These are phyloP conservation scores for Geosmithia putterillii DNA, from an alignment of 2,329 filamentous ascomycete species.

Conservation along the genomic window DNA sequence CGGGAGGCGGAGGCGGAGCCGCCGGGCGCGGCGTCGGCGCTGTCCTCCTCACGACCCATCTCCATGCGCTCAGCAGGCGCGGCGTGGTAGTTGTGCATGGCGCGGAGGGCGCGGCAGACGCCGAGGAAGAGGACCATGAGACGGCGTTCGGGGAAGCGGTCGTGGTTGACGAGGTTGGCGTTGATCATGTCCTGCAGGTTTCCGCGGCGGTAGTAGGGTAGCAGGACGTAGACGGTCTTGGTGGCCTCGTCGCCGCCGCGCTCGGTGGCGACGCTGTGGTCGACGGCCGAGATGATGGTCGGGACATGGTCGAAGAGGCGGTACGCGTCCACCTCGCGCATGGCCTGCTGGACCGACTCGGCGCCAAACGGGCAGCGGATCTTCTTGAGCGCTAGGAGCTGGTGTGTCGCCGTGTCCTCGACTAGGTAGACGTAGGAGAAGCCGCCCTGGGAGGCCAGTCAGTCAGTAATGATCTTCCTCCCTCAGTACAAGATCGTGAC, in stretches of 20 bases:
- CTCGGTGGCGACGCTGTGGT: slow-evolving; percentile 72
- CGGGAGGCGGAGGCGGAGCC: slow-evolving; percentile 11
- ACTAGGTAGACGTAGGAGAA: slow-evolving; percentile 99
- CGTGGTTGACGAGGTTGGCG: slow-evolving; percentile 93
- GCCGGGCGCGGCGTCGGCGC: slow-evolving; percentile 22
- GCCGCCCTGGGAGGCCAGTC: no score
- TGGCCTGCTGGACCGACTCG: slow-evolving; percentile 86
- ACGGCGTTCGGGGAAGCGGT: slow-evolving; percentile 73
- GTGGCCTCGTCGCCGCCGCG: slow-evolving; percentile 47
- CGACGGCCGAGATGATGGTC: slow-evolving; percentile 77
- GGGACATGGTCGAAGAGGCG: slow-evolving; percentile 71
- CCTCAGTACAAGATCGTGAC: no score
- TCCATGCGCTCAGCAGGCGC: slow-evolving; percentile 36
- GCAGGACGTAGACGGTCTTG: slow-evolving; percentile 92
- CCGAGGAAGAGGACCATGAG: slow-evolving; percentile 87
- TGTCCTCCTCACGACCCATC: slow-evolving; percentile 31
- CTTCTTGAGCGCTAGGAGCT: slow-evolving; percentile 93
- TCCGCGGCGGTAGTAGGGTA: slow-evolving; percentile 89
- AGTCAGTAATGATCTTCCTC: no score
- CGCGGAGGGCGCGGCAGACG: slow-evolving; percentile 74
- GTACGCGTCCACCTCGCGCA: slow-evolving; percentile 97
- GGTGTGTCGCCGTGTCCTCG: slow-evolving; percentile 72
- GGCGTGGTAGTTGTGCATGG: slow-evolving; percentile 77
- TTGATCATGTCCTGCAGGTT: slow-evolving; percentile 99
- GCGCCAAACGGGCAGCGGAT: slow-evolving; percentile 96